Evolutionary conservation across 2,329 filamentous ascomycete genomes (phyloP), one percentile per base, ranked within the genome.

Genomic region (Coniochaeta sp.): DNA sequence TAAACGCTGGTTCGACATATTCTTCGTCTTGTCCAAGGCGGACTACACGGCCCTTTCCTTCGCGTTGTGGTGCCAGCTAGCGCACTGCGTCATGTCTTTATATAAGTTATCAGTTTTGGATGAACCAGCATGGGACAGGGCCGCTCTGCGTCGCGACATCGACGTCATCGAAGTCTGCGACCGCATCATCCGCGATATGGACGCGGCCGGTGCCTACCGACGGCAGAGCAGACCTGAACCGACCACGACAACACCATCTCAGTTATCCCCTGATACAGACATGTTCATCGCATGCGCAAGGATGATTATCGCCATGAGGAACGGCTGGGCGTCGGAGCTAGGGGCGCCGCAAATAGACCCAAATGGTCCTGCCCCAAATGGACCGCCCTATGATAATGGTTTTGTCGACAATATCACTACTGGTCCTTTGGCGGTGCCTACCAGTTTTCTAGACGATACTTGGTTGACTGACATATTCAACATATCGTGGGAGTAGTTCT

Each of bases 81-180:
- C 68, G 8, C 70, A 71, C 47, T 71, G 67, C 59, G 63, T 73
- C 8, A 67, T 74, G 22, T 62, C 70, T 5, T 66, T 76, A 7
- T 70, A 71, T 61, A 68, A 65, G 19, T 65, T 76, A 19, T 67
- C 69, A 14, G 64, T 70, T 3, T 59, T 73, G 8, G 71, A 76
- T 52, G 74, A 76, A 54, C 70, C 73, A 1, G 65, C 68, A 0
- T 78, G 75, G 74, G 74, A 77, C 65, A 68, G 74, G 1, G 62
- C 65, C 10, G 68, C 66, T 17, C 69, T 73, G 5, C 65, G 68
- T 14, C 63, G 64, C 44, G 66, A 66, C 5, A 58, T 77, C n/a
- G 71, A 75, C 55, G 61, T 77, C 19, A 60, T 75, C 5, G 61
- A 62, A n/a, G 61, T 73, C 28, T 64, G 71, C 34, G 71, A 74